A percentile compares a stretch with the other conserved stretches of the same genome.
Conservation (phyloP, 441 rosid genomes). For the Populus hybrid region DNA sequence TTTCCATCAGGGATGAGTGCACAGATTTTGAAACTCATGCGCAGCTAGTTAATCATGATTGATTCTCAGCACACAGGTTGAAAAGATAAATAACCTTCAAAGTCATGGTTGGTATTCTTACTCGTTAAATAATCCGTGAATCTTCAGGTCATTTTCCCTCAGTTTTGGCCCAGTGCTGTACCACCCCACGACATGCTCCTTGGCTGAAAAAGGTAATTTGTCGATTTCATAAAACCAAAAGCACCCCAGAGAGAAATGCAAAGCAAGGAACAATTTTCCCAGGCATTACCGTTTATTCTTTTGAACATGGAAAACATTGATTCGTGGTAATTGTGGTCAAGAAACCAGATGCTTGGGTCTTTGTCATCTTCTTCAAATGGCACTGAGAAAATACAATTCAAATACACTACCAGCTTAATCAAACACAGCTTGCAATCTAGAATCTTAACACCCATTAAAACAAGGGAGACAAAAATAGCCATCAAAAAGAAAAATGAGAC, state of each 20-base stretch:
- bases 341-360: slow-evolving; percentile 80
- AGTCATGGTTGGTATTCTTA: slow-evolving; percentile 23
- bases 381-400: slow-evolving; percentile 39
- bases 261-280: not conserved
- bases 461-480: not conserved
- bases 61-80: not conserved
- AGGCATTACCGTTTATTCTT: slow-evolving; percentile 70
- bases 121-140: slow-evolving; percentile 63
- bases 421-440: no score
- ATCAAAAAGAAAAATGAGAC: not conserved
- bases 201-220: slow-evolving; percentile 42
- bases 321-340: slow-evolving; percentile 86
- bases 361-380: slow-evolving; percentile 92
- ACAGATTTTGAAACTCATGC: not conserved
- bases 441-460: not conserved
- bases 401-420: not conserved
- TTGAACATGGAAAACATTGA: slow-evolving; percentile 88
- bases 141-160: slow-evolving; percentile 72
- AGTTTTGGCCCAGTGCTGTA: slow-evolving; percentile 86
- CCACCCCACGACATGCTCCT: slow-evolving; percentile 98
- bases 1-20: not conserved
- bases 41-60: not conserved
- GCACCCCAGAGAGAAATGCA: not conserved
- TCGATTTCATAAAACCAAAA: slow-evolving; percentile 10
- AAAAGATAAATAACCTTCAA: not conserved